phyloP scores from a whole-genome alignment of 176 grass and related monocot genomes.

The Musa troglodytarum region DNA sequence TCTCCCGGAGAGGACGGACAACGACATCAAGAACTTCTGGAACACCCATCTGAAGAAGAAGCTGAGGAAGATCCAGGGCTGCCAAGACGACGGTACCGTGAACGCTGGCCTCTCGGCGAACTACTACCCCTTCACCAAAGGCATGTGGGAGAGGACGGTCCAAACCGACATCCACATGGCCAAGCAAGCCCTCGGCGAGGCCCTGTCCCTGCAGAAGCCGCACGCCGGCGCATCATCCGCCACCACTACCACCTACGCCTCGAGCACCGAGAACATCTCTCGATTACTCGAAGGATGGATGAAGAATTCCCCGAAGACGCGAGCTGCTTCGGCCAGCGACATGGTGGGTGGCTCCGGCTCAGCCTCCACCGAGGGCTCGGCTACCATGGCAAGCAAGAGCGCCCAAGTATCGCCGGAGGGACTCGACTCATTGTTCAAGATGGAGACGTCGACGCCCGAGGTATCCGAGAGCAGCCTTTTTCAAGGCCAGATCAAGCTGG shows the following conservation, averaged over 20 bases:
- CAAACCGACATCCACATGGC: conserved; percentile 95
- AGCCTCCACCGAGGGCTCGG: conserved; percentile 20
- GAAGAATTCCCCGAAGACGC: conserved; percentile 13
- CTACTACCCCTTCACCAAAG: conserved; percentile 36
- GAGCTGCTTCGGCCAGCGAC: conserved; percentile 26
- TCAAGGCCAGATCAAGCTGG: too few species aligned
- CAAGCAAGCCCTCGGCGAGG: conserved; percentile 66
- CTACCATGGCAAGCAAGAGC: background rate
- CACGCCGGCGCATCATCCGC: background rate
- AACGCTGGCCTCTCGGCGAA: background rate
- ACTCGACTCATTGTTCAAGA: conserved; percentile 1
- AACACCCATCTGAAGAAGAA: conserved; percentile 97
- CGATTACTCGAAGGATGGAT: conserved; percentile 76
- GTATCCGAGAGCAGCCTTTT: conserved; percentile 11
- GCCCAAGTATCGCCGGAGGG: background rate
- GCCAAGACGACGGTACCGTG: conserved; percentile 1
- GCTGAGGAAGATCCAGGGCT: conserved; percentile 54
- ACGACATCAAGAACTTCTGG: conserved; percentile 99
- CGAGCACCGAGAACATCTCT: conserved; percentile 86
- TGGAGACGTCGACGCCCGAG: conserved; percentile 23
- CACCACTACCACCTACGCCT: conserved; percentile 50
- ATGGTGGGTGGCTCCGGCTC: conserved; percentile 28
- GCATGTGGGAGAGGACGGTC: conserved; percentile 80
- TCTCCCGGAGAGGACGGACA: conserved; percentile 91
- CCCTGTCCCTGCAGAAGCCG: conserved; percentile 50